phyloP scores from a whole-genome alignment of 768 basidiomycete genomes.

The Royoungia palumana region DNA sequence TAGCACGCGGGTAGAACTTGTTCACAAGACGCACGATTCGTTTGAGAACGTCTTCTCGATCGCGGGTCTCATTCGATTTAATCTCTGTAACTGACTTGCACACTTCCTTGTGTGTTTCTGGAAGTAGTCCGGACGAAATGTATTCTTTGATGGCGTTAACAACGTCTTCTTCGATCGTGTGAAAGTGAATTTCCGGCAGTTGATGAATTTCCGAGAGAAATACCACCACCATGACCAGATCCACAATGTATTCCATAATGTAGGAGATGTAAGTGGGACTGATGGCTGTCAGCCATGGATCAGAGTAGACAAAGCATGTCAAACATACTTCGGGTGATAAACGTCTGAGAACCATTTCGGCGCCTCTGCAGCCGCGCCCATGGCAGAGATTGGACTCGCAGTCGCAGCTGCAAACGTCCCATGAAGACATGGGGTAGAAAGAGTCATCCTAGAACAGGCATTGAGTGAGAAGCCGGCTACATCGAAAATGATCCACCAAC shows the following conservation, averaged over 20 bases:
- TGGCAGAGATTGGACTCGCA: slow-evolving; percentile 1
- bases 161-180: slow-evolving; percentile 1
- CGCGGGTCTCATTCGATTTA: background rate
- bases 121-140: background rate
- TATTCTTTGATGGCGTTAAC: slow-evolving; percentile 1
- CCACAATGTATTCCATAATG: slow-evolving; percentile 5
- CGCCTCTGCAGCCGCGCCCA: slow-evolving; percentile 1
- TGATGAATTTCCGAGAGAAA: slow-evolving; percentile 3
- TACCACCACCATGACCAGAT: background rate
- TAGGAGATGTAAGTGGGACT: background rate
- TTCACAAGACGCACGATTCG: slow-evolving; percentile 2
- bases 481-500: background rate
- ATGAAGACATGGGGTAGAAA: too few species aligned
- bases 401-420: slow-evolving; percentile 2
- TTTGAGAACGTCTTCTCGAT: background rate
- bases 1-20: background rate
- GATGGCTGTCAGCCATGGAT: background rate
- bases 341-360: slow-evolving; percentile 4
- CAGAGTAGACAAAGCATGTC: background rate
- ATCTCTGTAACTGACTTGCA: background rate
- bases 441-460: background rate
- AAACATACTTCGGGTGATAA: background rate
- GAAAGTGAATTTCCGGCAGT: background rate
- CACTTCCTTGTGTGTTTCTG: background rate
- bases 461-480: background rate